Base-by-base conservation (phyloP, 2,329 filamentous ascomycete genomes). In the Diaporthe vaccinii region DNA sequence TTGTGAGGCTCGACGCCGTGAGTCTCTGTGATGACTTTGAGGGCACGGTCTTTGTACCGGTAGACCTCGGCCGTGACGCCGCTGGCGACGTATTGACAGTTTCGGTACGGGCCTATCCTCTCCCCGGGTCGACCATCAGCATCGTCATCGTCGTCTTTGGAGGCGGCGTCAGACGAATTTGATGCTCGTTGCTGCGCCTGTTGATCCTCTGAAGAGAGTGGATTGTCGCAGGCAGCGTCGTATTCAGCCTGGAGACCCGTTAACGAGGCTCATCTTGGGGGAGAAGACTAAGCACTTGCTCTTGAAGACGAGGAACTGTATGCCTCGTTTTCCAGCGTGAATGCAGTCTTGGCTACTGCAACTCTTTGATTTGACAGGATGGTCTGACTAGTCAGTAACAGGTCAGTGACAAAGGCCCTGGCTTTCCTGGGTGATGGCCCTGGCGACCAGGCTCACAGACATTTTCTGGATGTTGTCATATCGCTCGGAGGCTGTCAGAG, bases 41-140 rank as follows among this genome's bases (percentile, higher is more conserved):
- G 86, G 2, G 96, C 97, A 25, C 86, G 85, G 71, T 84, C 79
- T 31, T 82, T 85, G 55, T 92, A 92, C 79, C 93, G 93, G 85
- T 96, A 98, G 69, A 99, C 92, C 73, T 93, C 91, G 25, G 96
- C 97, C 77, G 95, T 97, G 17, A 96, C 87, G 28, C 97, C 97
- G 77, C 87, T 86, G 61, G 87, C 87, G n/a, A 93, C 80, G 78
- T 88, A 87, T 36, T 85, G 83, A 80, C 91, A 93, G 76, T 87
- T 83, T 25, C 77, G 59, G 78, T 91, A 92, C 7, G 82, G 39
- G 12, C 91, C 91, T 74, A 93, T 91, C 44, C 82, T 82, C 57
- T 88, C 82, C 14, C 86, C 87, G 2, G 81, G 78, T 6, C 78
- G 79, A 20, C 78, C 77, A 8, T 51, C 36, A 28, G 74, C 73